Evolutionary conservation across 1,284 basidiomycete genomes (phyloP), one percentile per base, ranked within the genome.

Genomic region (Melampsora americana): DNA sequence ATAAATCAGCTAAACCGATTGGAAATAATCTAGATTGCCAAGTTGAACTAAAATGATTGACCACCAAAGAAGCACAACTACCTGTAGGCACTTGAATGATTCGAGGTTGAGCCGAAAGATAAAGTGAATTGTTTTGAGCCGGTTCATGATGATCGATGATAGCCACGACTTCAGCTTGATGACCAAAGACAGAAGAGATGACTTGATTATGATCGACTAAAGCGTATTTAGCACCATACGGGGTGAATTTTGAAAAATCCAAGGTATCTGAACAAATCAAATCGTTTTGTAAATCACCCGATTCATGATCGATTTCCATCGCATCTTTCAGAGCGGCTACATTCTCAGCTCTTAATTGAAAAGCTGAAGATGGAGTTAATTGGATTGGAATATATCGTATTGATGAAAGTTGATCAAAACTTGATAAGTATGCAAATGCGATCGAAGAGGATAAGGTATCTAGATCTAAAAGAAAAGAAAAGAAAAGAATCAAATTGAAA

Each of bases 121-220:
- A 5, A 81, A 81, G 82, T 95, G 88, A 2, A 86, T 84, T 0
- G 87, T 86, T 79, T 95, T 32, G 42, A 26, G 56, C 94, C 83
- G 98, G 94, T 59, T 87, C 89, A 82, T 99, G 95, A 82, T 99
- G 95, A 82, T 99, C 95, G n/a, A 99, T 84, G 69, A 98, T 86
- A 1, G 90, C 89, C 0, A 88, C 85, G 5, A 98, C 92, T 11
- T 83, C 83, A 7, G 79, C 76, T 30, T 83, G 81, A 6, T 85
- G 82, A 85, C 66, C 28, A 78, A 66, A 65, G 81, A 90, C 90
- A 4, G 81, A 80, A 0, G 87, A 81, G n/a, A 86, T 84, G 18
- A 95, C 86, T 12, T 85, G 85, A 81, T 96, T 96, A 83, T 97
- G 94, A 83, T 98, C 95, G 28, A 97, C 92, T 11, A 98, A 86